These are phyloP conservation scores for Malassezia japonica DNA, from an alignment of 1,284 basidiomycete species.

Conservation along the genomic window DNA sequence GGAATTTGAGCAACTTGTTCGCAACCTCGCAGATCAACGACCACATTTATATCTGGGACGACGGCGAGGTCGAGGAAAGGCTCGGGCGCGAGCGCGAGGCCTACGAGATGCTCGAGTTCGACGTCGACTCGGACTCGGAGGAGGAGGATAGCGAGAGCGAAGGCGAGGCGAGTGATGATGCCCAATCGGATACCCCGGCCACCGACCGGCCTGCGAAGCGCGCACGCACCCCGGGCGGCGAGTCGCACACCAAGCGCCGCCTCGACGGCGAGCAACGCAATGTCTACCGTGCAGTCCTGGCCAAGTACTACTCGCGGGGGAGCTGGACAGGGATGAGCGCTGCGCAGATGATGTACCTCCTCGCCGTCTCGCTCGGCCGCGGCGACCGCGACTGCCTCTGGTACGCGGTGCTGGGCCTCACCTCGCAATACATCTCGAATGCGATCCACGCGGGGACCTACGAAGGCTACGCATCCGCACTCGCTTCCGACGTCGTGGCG, in stretches of 20 bases:
- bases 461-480: conserved; percentile 52
- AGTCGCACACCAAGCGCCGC: background rate
- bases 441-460: conserved; percentile 79
- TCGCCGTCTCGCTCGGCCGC: conserved; percentile 77
- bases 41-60: conserved; percentile 43
- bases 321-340: conserved; percentile 82
- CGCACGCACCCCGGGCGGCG: background rate
- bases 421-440: conserved; percentile 78
- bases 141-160: conserved; percentile 28
- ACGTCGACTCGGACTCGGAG: conserved; percentile 51
- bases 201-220: background rate
- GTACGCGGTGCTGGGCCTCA: conserved; percentile 90
- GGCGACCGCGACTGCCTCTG: conserved; percentile 88
- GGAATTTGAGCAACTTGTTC: conserved; percentile 81
- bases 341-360: conserved; percentile 75
- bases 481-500: conserved; percentile 36
- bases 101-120: conserved; percentile 32
- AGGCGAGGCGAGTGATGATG: conserved; percentile 20
- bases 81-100: conserved; percentile 33
- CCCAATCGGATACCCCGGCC: conserved; percentile 32
- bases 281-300: conserved; percentile 30
- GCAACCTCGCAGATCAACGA: conserved; percentile 52
- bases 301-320: conserved; percentile 67
- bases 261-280: conserved; percentile 19
- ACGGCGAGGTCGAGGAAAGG: conserved; percentile 31